phyloP scores from a whole-genome alignment of 371 early-diverging fungal genomes.

The Nematocida sp. region DNA sequence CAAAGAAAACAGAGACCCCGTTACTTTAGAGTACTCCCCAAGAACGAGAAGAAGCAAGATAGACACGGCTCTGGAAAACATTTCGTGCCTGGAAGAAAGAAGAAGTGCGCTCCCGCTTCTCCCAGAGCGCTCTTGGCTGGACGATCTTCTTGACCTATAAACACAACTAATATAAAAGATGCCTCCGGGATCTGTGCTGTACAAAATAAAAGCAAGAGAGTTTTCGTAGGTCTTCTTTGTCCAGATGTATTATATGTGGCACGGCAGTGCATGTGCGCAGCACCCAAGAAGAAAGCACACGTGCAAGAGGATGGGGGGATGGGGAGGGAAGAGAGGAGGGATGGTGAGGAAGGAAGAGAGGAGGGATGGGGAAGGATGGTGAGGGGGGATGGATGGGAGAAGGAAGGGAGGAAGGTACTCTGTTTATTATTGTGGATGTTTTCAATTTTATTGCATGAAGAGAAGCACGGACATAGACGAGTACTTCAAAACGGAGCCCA shows the following conservation, averaged over 20 bases:
- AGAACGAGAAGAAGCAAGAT: not conserved
- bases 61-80: not conserved
- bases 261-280: too few relatives aligned
- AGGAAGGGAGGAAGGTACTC: too few relatives aligned
- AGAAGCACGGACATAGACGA: constrained; percentile 28
- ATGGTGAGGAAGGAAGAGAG: too few relatives aligned
- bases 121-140: constrained; percentile 22
- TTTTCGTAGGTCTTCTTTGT: too few relatives aligned
- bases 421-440: too few relatives aligned
- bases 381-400: too few relatives aligned
- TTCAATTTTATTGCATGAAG: constrained; percentile 9
- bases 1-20: constrained; percentile 45
- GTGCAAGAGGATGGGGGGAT: too few relatives aligned
- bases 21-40: constrained; percentile 23
- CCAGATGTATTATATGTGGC: too few relatives aligned
- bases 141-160: constrained; percentile 22
- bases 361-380: too few relatives aligned
- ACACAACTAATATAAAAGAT: not conserved
- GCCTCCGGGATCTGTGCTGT: not conserved
- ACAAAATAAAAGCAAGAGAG: too few relatives aligned
- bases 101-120: not conserved
- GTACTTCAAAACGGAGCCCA: constrained; percentile 18
- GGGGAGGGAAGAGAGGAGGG: too few relatives aligned
- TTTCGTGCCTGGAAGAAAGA: not conserved
- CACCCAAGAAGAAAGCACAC: too few relatives aligned